Evolutionary conservation across 805 yeast genomes (phyloP).

Genomic region (Monosporozyma yasuniensis): DNA sequence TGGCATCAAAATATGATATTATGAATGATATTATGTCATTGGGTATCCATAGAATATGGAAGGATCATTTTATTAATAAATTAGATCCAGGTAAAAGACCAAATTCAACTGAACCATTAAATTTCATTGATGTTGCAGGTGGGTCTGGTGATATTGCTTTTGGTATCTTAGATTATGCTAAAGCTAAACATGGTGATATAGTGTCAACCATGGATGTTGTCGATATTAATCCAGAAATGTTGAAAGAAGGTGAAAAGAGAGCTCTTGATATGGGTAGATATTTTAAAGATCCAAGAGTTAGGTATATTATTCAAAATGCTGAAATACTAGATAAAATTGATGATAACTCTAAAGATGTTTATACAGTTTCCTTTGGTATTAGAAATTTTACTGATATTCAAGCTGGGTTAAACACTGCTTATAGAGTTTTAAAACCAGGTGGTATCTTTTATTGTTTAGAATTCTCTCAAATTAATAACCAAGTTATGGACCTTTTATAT

Average conservation of each 20-base stretch:
- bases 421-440: slow-evolving; percentile 92
- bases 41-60: slow-evolving; percentile 94
- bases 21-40: slow-evolving; percentile 98
- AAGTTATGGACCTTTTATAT: slow-evolving; percentile 63
- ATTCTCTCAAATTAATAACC: slow-evolving; percentile 84
- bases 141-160: slow-evolving; percentile 98
- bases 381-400: slow-evolving; percentile 93
- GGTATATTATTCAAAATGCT: slow-evolving; percentile 86
- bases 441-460: slow-evolving; percentile 96
- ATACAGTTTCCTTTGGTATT: slow-evolving; percentile 95
- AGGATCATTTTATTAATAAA: slow-evolving; percentile 75
- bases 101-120: slow-evolving; percentile 64
- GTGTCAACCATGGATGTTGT: slow-evolving; percentile 79
- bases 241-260: slow-evolving; percentile 81
- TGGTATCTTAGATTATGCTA: slow-evolving; percentile 88
- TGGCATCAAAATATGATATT: slow-evolving; percentile 86
- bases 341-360: slow-evolving; percentile 84
- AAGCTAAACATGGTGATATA: slow-evolving; percentile 62
- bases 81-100: slow-evolving; percentile 92
- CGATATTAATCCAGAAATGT: slow-evolving; percentile 94
- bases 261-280: slow-evolving; percentile 52
- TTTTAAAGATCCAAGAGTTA: slow-evolving; percentile 46
- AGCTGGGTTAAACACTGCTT: slow-evolving; percentile 89
- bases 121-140: slow-evolving; percentile 94
- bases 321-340: slow-evolving; percentile 77